Conservation (phyloP, 2,329 filamentous ascomycete species). For the Fusarium tjaetaba region DNA sequence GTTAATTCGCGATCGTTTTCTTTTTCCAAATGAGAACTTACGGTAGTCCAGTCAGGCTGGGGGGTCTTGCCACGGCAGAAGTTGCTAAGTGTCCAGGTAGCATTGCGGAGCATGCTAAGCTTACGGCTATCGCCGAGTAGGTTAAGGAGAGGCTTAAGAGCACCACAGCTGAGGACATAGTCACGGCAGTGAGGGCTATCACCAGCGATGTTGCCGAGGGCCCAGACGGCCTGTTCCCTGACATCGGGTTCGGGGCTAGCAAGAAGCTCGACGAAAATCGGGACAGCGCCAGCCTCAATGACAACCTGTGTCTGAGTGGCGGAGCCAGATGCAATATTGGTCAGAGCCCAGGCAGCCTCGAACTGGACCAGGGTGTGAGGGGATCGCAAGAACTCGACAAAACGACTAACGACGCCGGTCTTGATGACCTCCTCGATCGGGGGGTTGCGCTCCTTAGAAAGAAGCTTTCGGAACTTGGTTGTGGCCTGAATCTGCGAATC, state of each 20-base stretch:
- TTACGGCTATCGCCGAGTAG: constrained; percentile 97
- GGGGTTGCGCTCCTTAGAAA: constrained; percentile 98
- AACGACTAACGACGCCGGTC: constrained; percentile 95
- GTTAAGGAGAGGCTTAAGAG: constrained; percentile 87
- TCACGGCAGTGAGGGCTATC: constrained; percentile 98
- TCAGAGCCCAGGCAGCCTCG: constrained; percentile 98
- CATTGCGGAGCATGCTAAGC: constrained; percentile 98
- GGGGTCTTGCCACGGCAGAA: constrained; percentile 99
- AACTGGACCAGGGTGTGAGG: constrained; percentile 99
- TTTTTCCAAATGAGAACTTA: constrained; percentile 59
- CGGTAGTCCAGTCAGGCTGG: constrained; percentile 96
- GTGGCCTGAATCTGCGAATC: constrained; percentile 97
- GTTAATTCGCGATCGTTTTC: constrained; percentile 11
- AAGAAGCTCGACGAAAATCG: constrained; percentile 97
- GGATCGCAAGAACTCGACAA: constrained; percentile 97
- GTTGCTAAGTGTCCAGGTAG: constrained; percentile 99
- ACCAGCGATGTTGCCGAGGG: constrained; percentile 97
- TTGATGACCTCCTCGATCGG: constrained; percentile 99
- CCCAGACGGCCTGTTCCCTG: constrained; percentile 98
- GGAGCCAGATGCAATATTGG: constrained; percentile 98
- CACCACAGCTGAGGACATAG: constrained; percentile 91
- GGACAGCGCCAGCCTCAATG: constrained; percentile 96
- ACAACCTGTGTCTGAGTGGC: constrained; percentile 98
- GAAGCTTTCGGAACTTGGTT: constrained; percentile 96
- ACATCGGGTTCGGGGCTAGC: constrained; percentile 97